Conservation (phyloP, 306 rosid genomes). For the Datisca glomerata region DNA sequence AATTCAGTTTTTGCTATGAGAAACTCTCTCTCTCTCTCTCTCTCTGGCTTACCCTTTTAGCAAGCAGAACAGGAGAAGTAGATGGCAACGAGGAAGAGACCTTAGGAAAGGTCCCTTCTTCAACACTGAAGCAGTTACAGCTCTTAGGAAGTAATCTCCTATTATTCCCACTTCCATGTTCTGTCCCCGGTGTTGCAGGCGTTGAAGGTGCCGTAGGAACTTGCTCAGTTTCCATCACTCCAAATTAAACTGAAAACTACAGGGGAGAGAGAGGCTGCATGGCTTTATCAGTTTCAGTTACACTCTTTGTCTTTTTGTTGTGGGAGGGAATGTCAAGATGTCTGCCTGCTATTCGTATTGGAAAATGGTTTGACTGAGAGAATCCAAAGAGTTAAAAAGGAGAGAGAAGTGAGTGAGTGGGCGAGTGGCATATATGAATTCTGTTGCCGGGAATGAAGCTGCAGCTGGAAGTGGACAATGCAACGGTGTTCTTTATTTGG, state of each 20-base stretch:
- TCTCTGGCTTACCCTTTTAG: slow-evolving; percentile 41
- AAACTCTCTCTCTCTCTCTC: neutral
- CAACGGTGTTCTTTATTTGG: neutral
- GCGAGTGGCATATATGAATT: no score
- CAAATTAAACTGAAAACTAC: neutral
- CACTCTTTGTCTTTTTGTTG: slow-evolving; percentile 11
- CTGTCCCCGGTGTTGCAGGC: slow-evolving; percentile 3
- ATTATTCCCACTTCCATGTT: slow-evolving; percentile 13
- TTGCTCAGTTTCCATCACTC: neutral
- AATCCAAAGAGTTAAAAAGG: slow-evolving; percentile 17
- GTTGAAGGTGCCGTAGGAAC: neutral
- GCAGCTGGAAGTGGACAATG: neutral
- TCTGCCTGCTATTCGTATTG: slow-evolving; percentile 12
- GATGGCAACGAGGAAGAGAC: slow-evolving; percentile 50
- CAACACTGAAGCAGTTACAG: slow-evolving; percentile 50
- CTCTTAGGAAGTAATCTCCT: slow-evolving; percentile 45
- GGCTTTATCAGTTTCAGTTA: slow-evolving; percentile 7
- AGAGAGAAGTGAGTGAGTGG: neutral
- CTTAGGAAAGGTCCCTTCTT: slow-evolving; percentile 55
- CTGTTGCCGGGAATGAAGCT: neutral
- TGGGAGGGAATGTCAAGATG: slow-evolving; percentile 11
- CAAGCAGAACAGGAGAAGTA: slow-evolving; percentile 59
- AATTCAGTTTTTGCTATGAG: neutral
- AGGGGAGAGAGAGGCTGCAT: neutral
- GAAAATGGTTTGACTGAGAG: slow-evolving; percentile 25